Evolutionary conservation across 2,329 filamentous ascomycete genomes (phyloP), one percentile per base, ranked within the genome.

Genomic region (Colletotrichum falcatum): DNA sequence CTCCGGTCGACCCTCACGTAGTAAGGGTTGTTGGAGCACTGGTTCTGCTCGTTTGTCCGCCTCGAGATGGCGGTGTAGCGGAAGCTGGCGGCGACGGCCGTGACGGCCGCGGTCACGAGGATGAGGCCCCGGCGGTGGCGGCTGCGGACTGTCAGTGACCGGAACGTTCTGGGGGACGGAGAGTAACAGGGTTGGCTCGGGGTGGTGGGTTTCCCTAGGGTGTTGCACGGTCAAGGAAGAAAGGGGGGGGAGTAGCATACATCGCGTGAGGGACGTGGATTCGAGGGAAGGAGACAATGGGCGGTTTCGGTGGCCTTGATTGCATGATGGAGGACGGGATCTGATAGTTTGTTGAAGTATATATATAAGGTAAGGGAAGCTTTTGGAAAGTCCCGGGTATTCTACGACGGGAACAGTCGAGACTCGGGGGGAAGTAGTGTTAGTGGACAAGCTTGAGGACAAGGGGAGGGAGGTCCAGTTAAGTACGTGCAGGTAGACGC

Each of bases 1-100:
- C 85, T 87, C 30, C 86, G 82, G 65, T 87, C 85, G 66, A 87
- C 85, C 66, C 81, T 84, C 65, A 87, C 85, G 75, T 87, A 85
- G 60, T 83, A 79, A 5, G 76, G 74, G 46, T 77, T 76, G 66
- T 73, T 73, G 37, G 76, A 78, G 75, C 79, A 79, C 78, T 85
- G 83, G 48, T 80, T 81, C 39, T 77, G 69, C 73, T 86, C 84
- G 78, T 86, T 86, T 65, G 78, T 77, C 48, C 76, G 77, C 35
- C 84, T 72, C 5, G 78, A 77, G 37, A 76, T 72, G 39, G 82
- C 78, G 49, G 80, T 76, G 75, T 83, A 83, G 51, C 73, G 76
- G 72, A 79, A 77, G 61, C 75, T 75, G 18, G 72, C 70, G 60
- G 76, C 70, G 35, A 78, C 70, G 56, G 76, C 77, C 18, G 79